Evolutionary conservation across 257 asterid species (phyloP).

Genomic region (Salvia miltiorrhiza): DNA sequence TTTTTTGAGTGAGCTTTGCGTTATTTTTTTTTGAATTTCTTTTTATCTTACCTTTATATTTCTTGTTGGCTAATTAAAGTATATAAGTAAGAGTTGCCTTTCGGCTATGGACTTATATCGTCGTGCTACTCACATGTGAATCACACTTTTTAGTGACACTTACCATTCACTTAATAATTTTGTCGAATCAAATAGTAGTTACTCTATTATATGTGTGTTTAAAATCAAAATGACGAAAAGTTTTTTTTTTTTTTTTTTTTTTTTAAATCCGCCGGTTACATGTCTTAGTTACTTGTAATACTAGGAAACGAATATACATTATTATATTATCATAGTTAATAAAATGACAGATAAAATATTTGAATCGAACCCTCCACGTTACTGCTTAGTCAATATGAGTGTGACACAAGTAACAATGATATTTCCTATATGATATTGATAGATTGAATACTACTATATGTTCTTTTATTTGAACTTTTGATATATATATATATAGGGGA

Average conservation of each 20-base stretch:
- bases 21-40: neutral
- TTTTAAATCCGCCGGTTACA: too few species aligned
- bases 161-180: too few species aligned
- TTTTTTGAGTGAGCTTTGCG: neutral
- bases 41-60: neutral
- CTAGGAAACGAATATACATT: neutral
- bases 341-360: neutral
- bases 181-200: too few species aligned
- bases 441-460: too few species aligned
- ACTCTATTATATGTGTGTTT: too few species aligned
- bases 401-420: constrained; percentile 12
- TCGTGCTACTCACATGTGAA: neutral
- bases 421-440: too few species aligned
- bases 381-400: constrained; percentile 15
- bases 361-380: neutral
- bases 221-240: too few species aligned
- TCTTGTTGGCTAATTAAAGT: neutral
- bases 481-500: too few species aligned
- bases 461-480: too few species aligned
- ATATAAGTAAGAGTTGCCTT: neutral
- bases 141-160: neutral
- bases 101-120: neutral
- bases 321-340: neutral
- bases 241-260: too few species aligned
- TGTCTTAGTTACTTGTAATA: neutral